These are phyloP conservation scores for Ceratocystis huliohia DNA, from an alignment of 2,329 filamentous ascomycete species.

Conservation along the genomic window DNA sequence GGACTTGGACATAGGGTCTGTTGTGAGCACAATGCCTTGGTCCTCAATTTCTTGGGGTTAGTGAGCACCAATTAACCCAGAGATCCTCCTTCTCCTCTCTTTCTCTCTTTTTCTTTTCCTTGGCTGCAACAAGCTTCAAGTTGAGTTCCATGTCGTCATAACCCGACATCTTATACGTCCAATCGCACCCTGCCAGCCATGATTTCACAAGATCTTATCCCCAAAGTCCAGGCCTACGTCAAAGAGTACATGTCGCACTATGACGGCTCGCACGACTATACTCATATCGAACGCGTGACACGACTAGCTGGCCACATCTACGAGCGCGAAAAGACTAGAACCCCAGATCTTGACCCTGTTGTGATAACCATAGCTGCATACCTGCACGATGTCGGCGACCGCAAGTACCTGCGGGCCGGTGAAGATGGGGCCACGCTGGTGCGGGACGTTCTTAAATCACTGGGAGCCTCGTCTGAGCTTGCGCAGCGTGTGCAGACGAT, in stretches of 20 bases:
- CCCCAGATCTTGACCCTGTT: slow-evolving; percentile 22
- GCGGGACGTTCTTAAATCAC: slow-evolving; percentile 39
- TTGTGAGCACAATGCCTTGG: too few species aligned
- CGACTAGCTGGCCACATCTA: slow-evolving; percentile 58
- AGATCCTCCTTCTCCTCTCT: too few species aligned
- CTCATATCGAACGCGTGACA: slow-evolving; percentile 69
- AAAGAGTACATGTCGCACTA: slow-evolving; percentile 61
- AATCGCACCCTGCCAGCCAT: background rate
- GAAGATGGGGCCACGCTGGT: slow-evolving; percentile 47
- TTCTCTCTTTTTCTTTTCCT: too few species aligned
- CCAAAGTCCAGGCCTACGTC: slow-evolving; percentile 50
- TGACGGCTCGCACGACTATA: slow-evolving; percentile 80
- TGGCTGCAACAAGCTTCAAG: too few species aligned
- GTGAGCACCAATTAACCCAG: too few species aligned
- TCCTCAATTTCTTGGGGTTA: too few species aligned
- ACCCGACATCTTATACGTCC: too few species aligned
- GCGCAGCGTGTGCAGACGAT: slow-evolving; percentile 58
- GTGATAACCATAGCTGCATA: slow-evolving; percentile 58
- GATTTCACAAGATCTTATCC: slow-evolving; percentile 33
- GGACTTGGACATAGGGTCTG: too few species aligned
- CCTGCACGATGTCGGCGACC: slow-evolving; percentile 81
- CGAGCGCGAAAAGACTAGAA: slow-evolving; percentile 32
- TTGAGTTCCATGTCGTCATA: too few species aligned
- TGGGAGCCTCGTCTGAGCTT: slow-evolving; percentile 45
- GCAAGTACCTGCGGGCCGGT: slow-evolving; percentile 56